phyloP scores from a whole-genome alignment of 192 early-diverging fungal species.

The Coemansia sp. region DNA sequence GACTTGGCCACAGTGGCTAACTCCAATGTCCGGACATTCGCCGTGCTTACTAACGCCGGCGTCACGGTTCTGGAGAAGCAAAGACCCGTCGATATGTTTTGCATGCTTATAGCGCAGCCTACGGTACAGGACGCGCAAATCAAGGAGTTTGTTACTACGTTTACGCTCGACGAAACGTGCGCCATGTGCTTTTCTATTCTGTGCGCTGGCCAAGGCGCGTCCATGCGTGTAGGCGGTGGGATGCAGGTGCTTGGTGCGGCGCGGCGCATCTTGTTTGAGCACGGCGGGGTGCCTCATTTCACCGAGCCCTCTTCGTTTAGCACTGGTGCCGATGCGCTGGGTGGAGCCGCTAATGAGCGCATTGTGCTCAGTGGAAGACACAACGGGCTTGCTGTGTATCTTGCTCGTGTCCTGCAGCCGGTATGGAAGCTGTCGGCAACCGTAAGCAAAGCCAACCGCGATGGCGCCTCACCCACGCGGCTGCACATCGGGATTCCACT shows the following conservation, averaged over 20 bases:
- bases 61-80: constrained; percentile 67
- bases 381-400: constrained; percentile 74
- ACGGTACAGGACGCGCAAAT: constrained; percentile 45
- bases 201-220: constrained; percentile 38
- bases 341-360: constrained; percentile 12
- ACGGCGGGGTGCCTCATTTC: constrained; percentile 45
- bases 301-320: constrained; percentile 33
- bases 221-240: constrained; percentile 1
- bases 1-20: constrained; percentile 66
- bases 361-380: constrained; percentile 68
- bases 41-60: constrained; percentile 78
- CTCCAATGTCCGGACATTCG: constrained; percentile 61
- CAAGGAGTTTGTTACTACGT: constrained; percentile 58
- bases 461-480: constrained; percentile 7
- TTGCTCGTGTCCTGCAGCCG: constrained; percentile 70
- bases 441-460: background rate
- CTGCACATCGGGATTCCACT: constrained; percentile 45
- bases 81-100: constrained; percentile 75
- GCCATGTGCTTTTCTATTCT: constrained; percentile 84
- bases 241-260: constrained; percentile 38
- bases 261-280: constrained; percentile 48
- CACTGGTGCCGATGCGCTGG: background rate
- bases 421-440: constrained; percentile 65
- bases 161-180: constrained; percentile 69
- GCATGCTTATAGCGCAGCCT: constrained; percentile 58